A percentile compares a stretch with the other conserved stretches of the same genome.
Conservation (phyloP, 2,329 filamentous ascomycete species). For the Aspergillus eucalypticola region DNA sequence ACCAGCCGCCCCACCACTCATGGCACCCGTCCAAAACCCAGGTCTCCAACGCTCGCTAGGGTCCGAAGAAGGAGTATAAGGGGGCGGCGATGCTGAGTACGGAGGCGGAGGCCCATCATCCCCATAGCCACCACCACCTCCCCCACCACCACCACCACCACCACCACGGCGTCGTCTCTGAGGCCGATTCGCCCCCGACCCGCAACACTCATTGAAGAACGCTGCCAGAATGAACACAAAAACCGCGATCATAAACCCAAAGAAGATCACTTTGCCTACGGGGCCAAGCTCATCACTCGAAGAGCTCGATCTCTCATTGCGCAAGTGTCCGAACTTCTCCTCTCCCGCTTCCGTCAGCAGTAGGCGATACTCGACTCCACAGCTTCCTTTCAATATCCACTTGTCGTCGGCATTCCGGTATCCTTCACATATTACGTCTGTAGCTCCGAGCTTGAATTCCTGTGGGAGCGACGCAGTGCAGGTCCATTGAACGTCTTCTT, state of each 20-base stretch:
- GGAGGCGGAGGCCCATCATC: constrained; percentile 19
- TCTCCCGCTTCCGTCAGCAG: constrained; percentile 76
- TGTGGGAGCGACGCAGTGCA: constrained; percentile 67
- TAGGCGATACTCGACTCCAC: constrained; percentile 85
- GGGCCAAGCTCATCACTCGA: constrained; percentile 1
- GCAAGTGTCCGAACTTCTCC: constrained; percentile 59
- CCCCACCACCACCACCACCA: constrained; percentile 29
- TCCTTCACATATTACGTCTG: constrained; percentile 91
- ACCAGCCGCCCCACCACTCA: constrained; percentile 44
- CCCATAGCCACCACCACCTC: constrained; percentile 33
- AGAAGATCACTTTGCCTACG: constrained; percentile 35
- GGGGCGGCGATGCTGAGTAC: constrained; percentile 40
- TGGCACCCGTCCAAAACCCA: constrained; percentile 50
- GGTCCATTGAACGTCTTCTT: constrained; percentile 86
- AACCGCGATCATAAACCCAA: constrained; percentile 32
- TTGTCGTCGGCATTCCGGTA: constrained; percentile 75
- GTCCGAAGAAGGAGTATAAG: constrained; percentile 38
- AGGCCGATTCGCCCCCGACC: constrained; percentile 20
- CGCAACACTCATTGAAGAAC: constrained; percentile 28
- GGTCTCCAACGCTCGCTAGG: constrained; percentile 42
- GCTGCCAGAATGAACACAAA: constrained; percentile 29
- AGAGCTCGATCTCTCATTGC: background rate
- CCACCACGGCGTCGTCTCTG: constrained; percentile 23
- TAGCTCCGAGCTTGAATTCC: constrained; percentile 74
- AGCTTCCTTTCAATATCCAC: constrained; percentile 88